Conservation (phyloP, 192 early-diverging fungal genomes). For the Gigaspora rosea region DNA sequence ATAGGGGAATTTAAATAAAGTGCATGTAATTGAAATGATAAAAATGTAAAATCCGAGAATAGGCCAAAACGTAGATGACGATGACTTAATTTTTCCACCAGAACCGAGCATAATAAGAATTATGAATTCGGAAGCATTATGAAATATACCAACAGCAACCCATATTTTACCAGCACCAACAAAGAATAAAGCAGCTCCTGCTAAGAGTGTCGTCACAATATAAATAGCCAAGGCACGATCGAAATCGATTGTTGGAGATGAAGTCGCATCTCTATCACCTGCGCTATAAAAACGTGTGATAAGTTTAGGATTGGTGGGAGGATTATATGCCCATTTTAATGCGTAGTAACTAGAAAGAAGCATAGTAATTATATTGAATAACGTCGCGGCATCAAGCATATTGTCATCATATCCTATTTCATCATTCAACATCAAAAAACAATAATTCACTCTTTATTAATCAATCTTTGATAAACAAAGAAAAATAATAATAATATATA, state of each 20-base stretch:
- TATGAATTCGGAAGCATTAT: constrained; percentile 25
- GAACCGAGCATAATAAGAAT: constrained; percentile 18
- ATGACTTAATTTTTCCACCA: constrained; percentile 19
- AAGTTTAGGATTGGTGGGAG: background rate
- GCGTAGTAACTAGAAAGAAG: background rate
- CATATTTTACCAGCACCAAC: constrained; percentile 30
- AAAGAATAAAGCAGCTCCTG: background rate
- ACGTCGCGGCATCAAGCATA: background rate
- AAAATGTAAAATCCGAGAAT: background rate
- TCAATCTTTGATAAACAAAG: no score
- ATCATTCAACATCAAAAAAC: no score
- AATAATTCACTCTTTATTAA: background rate
- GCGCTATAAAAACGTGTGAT: background rate
- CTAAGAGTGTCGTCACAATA: background rate
- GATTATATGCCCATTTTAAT: background rate
- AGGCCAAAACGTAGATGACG: background rate
- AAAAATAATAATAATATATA: no score
- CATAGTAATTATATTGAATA: background rate
- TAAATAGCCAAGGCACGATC: constrained; percentile 12
- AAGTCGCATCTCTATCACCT: background rate
- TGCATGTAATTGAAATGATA: background rate
- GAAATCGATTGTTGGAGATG: background rate
- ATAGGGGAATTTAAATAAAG: background rate
- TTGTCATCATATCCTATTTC: background rate
- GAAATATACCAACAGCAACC: constrained; percentile 12